These are phyloP conservation scores for Agrocybe praecox DNA, from an alignment of 768 basidiomycete species.

Conservation along the genomic window DNA sequence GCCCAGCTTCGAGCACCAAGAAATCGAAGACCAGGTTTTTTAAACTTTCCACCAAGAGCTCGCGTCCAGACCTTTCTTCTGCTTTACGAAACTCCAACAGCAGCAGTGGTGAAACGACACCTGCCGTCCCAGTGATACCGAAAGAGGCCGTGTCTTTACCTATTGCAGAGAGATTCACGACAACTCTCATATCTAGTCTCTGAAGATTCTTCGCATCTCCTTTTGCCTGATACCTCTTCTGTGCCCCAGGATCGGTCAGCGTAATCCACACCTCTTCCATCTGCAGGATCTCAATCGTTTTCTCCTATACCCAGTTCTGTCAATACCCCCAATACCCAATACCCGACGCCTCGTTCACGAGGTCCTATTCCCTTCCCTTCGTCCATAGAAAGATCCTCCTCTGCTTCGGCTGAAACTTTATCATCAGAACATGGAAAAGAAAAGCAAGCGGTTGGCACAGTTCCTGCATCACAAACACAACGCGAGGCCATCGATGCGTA, in stretches of 20 bases:
- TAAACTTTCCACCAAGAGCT: slow-evolving; percentile 39
- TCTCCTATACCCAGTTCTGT: background rate
- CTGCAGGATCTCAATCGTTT: slow-evolving; percentile 5
- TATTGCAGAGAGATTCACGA: slow-evolving; percentile 51
- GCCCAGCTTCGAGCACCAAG: slow-evolving; percentile 22
- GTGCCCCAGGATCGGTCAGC: background rate
- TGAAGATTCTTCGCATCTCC: background rate
- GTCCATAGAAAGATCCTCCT: background rate
- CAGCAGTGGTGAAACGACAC: slow-evolving; percentile 23
- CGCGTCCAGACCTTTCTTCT: slow-evolving; percentile 31
- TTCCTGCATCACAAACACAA: background rate
- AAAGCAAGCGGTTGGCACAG: background rate
- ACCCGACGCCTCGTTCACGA: background rate
- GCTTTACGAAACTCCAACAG: background rate
- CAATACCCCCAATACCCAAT: background rate
- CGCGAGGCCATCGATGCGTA: background rate
- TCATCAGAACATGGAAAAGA: too few relatives aligned
- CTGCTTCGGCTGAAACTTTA: too few relatives aligned
- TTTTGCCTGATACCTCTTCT: background rate
- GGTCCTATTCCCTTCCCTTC: background rate
- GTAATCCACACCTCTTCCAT: slow-evolving; percentile 7
- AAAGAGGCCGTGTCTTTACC: slow-evolving; percentile 39
- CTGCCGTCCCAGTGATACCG: slow-evolving; percentile 15
- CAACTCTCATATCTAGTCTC: slow-evolving; percentile 21
- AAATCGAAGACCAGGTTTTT: slow-evolving; percentile 48